A percentile compares a stretch with the other conserved stretches of the same genome.
These are phyloP conservation scores for Lathyrus aphaca DNA, from an alignment of 306 rosid species.

Conservation along the genomic window DNA sequence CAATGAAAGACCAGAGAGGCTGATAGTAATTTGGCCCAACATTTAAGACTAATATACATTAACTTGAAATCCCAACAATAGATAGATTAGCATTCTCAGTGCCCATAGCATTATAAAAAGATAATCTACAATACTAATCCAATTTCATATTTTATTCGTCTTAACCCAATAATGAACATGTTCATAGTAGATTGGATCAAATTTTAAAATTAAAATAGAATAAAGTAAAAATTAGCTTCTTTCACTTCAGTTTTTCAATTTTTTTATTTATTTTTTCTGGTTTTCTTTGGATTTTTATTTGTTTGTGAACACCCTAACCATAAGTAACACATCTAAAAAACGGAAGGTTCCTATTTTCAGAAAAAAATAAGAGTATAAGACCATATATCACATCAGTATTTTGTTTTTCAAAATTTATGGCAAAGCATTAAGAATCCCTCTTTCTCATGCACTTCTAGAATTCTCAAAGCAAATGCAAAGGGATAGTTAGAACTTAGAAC, in stretches of 20 bases:
- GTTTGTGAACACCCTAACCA: neutral
- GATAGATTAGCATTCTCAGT: neutral
- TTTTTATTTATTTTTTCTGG: neutral
- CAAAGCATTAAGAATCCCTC: neutral
- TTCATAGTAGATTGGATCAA: neutral
- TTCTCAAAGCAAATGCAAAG: conserved; percentile 14
- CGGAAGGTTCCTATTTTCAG: neutral
- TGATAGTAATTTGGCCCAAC: neutral
- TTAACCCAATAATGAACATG: neutral
- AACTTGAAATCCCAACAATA: neutral
- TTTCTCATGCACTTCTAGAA: conserved; percentile 17
- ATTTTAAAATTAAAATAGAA: neutral
- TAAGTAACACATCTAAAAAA: neutral
- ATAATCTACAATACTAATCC: neutral
- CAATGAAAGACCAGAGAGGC: conserved; percentile 16
- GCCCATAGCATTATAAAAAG: neutral
- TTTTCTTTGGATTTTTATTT: neutral
- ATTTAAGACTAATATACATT: too few relatives aligned
- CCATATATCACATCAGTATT: neutral
- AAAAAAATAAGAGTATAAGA: neutral
- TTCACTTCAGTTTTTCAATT: neutral
- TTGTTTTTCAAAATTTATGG: neutral
- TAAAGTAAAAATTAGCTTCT: neutral
- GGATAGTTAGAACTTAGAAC: conserved; percentile 4
- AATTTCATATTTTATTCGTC: neutral